A percentile compares a stretch with the other conserved stretches of the same genome.
Conservation (phyloP, 2,329 filamentous ascomycete genomes). For the Xylaria sp. region DNA sequence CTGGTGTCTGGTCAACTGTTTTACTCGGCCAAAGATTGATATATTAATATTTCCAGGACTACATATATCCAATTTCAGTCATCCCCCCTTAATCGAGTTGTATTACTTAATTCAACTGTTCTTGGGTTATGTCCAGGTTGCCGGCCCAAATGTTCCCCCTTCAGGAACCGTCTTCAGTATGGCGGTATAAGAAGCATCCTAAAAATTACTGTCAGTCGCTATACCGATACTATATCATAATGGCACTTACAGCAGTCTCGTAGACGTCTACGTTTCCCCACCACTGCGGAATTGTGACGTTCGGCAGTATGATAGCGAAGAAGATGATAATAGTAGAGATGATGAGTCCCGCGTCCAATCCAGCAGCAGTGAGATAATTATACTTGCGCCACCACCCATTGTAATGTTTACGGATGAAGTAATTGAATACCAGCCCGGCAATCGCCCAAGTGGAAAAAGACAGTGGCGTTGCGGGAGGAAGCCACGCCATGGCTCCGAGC, state of each 20-base stretch:
- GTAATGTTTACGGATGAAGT: constrained; percentile 63
- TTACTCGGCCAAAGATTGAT: background rate
- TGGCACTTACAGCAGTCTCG: constrained; percentile 51
- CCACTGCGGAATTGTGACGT: constrained; percentile 55
- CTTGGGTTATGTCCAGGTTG: constrained; percentile 48
- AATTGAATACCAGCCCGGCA: constrained; percentile 69
- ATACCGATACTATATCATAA: constrained; percentile 49
- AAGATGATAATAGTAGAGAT: constrained; percentile 54
- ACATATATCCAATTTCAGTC: background rate
- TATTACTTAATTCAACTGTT: background rate
- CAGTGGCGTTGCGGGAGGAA: constrained; percentile 70
- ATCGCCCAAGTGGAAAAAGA: constrained; percentile 70
- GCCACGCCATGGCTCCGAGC: constrained; percentile 63
- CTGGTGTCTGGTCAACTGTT: background rate
- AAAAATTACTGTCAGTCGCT: constrained; percentile 36
- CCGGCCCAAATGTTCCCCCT: constrained; percentile 53
- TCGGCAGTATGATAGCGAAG: constrained; percentile 53
- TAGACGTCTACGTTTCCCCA: constrained; percentile 64
- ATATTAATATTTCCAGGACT: background rate
- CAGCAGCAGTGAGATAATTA: constrained; percentile 56
- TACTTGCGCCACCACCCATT: constrained; percentile 69
- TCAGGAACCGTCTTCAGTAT: constrained; percentile 50
- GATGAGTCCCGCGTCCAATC: constrained; percentile 55
- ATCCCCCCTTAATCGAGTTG: background rate
- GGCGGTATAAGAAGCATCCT: constrained; percentile 51